Evolutionary conservation across 2,329 filamentous ascomycete genomes (phyloP).

Genomic region (Tolypocladium tundrense): DNA sequence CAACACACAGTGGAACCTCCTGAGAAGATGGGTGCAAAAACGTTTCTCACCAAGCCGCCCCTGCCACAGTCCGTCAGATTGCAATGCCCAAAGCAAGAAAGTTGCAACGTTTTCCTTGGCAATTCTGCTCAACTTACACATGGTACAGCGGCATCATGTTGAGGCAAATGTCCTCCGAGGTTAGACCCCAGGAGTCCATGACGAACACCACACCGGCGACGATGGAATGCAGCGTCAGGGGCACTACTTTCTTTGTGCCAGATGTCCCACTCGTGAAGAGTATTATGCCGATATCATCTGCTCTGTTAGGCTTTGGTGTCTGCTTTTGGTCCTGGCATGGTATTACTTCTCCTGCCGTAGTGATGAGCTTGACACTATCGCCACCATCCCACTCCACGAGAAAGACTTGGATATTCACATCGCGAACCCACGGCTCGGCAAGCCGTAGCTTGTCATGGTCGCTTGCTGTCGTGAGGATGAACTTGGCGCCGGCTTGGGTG

Average conservation of each 20-base stretch:
- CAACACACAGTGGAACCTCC: conserved; percentile 45
- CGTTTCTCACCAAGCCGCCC: conserved; percentile 42
- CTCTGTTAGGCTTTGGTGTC: conserved; percentile 28
- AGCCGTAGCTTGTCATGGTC: conserved; percentile 31
- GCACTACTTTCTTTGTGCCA: conserved; percentile 49
- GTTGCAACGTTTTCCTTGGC: neutral
- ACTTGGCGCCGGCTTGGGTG: conserved; percentile 32
- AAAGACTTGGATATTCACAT: conserved; percentile 26
- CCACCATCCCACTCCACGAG: conserved; percentile 25
- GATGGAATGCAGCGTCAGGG: conserved; percentile 38
- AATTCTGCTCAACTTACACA: conserved; percentile 26
- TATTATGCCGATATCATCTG: conserved; percentile 38
- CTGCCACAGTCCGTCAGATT: conserved; percentile 14
- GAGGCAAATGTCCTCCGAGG: conserved; percentile 35
- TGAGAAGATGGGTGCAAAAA: conserved; percentile 43
- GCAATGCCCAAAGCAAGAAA: neutral
- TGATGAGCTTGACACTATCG: conserved; percentile 23
- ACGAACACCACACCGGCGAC: conserved; percentile 40
- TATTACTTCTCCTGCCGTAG: conserved; percentile 6
- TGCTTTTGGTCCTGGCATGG: neutral
- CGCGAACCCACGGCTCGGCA: conserved; percentile 13
- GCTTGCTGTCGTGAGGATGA: conserved; percentile 32
- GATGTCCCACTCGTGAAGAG: conserved; percentile 49
- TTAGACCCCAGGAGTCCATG: conserved; percentile 42
- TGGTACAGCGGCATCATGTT: conserved; percentile 53